A percentile compares a stretch with the other conserved stretches of the same genome.
phyloP scores from a whole-genome alignment of 2,329 filamentous ascomycete genomes.

The Thielaviopsis populi region DNA sequence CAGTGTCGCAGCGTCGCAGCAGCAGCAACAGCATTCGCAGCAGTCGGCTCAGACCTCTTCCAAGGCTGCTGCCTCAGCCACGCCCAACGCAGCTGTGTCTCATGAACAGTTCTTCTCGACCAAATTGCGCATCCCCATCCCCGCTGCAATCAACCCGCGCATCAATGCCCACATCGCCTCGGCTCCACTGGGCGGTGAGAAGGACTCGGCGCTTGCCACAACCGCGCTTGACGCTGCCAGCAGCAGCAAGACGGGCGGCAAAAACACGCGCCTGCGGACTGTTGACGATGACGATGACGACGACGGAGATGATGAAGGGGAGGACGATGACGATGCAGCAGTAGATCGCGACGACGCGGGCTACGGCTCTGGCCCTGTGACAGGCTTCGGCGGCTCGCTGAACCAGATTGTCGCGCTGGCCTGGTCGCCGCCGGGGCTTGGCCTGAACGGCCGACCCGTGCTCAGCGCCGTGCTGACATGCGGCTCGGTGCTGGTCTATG shows the following conservation, averaged over 20 bases:
- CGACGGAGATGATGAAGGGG: conserved; percentile 17
- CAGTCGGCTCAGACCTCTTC: neutral
- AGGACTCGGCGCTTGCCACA: no score
- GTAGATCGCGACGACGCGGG: conserved; percentile 26
- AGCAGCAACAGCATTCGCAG: conserved; percentile 9
- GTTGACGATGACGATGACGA: conserved; percentile 12
- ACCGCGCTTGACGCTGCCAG: no score
- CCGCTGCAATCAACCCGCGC: conserved; percentile 13
- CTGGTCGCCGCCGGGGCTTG: conserved; percentile 46
- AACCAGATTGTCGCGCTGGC: conserved; percentile 39
- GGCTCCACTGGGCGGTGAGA: neutral
- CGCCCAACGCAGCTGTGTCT: conserved; percentile 20
- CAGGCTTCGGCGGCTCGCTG: conserved; percentile 34
- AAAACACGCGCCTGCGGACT: neutral
- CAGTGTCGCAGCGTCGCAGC: conserved; percentile 17
- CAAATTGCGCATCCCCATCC: conserved; percentile 17
- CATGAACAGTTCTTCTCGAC: conserved; percentile 18
- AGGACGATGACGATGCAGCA: conserved; percentile 18
- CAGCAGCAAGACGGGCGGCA: neutral
- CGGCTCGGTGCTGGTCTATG: conserved; percentile 36
- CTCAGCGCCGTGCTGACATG: conserved; percentile 36
- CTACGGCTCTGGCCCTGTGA: conserved; percentile 32
- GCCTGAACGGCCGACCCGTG: conserved; percentile 37
- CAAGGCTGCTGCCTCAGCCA: neutral
- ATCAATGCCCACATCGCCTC: conserved; percentile 12